phyloP scores from a whole-genome alignment of 169 alveolate genomes.

The Nephromyces sp. region DNA sequence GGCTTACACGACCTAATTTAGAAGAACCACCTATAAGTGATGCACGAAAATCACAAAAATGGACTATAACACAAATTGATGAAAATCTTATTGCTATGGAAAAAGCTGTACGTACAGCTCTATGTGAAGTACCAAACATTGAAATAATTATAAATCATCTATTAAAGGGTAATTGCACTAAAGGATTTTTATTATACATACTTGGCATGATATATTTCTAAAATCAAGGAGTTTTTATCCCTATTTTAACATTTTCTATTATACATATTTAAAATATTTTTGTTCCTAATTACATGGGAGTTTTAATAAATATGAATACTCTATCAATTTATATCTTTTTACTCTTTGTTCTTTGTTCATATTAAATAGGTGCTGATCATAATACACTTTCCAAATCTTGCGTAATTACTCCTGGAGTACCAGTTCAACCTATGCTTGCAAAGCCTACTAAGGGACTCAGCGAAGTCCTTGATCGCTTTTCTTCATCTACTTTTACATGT shows the following conservation, averaged over 20 bases:
- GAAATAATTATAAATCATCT: conserved; percentile 76
- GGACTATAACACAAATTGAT: conserved; percentile 5
- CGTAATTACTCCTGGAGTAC: conserved; percentile 88
- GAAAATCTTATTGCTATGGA: conserved; percentile 50
- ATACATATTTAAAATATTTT: too few species aligned
- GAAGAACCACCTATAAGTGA: conserved; percentile 1
- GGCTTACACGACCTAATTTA: conserved; percentile 45
- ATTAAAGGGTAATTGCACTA: conserved; percentile 59
- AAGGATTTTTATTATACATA: too few species aligned
- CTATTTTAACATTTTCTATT: too few species aligned
- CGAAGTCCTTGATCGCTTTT: conserved; percentile 51
- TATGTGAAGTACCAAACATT: conserved; percentile 83
- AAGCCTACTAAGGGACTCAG: conserved; percentile 86
- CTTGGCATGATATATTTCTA: too few species aligned
- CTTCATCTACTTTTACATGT: conserved; percentile 47
- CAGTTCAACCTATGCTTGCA: conserved; percentile 98
- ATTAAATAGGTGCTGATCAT: conserved; percentile 38
- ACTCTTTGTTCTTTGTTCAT: too few species aligned
- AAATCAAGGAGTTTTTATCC: too few species aligned
- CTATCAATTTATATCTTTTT: too few species aligned
- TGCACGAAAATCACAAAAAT: not conserved
- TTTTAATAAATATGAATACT: too few species aligned
- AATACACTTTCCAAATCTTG: conserved; percentile 68
- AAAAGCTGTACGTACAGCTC: conserved; percentile 67
- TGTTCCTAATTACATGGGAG: too few species aligned